Percentiles rank a stretch among this genome's conserved stretches.
phyloP scores from a whole-genome alignment of 805 yeast species.

The Komagataella mondaviorum region DNA sequence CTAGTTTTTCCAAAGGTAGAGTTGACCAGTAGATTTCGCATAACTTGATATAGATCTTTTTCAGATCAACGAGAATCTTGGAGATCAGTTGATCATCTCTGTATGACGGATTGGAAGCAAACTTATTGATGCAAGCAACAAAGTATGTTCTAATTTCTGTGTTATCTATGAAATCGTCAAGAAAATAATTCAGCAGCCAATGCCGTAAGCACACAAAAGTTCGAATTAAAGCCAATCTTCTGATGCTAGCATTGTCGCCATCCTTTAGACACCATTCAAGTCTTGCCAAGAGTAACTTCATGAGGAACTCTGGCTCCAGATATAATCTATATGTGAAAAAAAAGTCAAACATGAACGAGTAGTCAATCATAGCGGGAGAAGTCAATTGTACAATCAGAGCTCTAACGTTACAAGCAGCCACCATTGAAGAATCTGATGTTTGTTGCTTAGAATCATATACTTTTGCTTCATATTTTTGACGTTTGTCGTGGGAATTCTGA shows the following conservation, averaged over 20 bases:
- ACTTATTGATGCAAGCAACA: slow-evolving; percentile 25
- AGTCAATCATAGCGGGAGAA: slow-evolving; percentile 63
- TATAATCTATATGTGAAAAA: slow-evolving; percentile 74
- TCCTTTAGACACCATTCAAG: slow-evolving; percentile 52
- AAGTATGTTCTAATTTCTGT: slow-evolving; percentile 31
- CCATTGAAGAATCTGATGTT: not conserved
- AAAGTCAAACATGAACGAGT: slow-evolving; percentile 71
- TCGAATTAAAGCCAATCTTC: slow-evolving; percentile 52
- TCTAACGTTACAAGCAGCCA: not conserved
- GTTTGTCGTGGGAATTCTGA: not conserved
- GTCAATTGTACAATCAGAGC: slow-evolving; percentile 49
- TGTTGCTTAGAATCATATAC: not conserved
- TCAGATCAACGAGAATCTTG: slow-evolving; percentile 17
- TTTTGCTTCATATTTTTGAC: not conserved
- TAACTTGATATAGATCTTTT: slow-evolving; percentile 17
- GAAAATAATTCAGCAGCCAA: slow-evolving; percentile 81
- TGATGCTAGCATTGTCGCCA: not conserved
- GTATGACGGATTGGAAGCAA: slow-evolving; percentile 13
- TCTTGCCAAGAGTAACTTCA: slow-evolving; percentile 50
- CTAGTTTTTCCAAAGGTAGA: slow-evolving; percentile 10
- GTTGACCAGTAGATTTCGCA: slow-evolving; percentile 20
- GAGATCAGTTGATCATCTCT: slow-evolving; percentile 4
- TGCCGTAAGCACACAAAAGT: slow-evolving; percentile 81
- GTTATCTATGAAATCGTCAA: slow-evolving; percentile 63
- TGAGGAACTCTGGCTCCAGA: slow-evolving; percentile 39